These are phyloP conservation scores for Scopulariopsis brevicaulis DNA, from an alignment of 2,329 filamentous ascomycete species.

Conservation along the genomic window DNA sequence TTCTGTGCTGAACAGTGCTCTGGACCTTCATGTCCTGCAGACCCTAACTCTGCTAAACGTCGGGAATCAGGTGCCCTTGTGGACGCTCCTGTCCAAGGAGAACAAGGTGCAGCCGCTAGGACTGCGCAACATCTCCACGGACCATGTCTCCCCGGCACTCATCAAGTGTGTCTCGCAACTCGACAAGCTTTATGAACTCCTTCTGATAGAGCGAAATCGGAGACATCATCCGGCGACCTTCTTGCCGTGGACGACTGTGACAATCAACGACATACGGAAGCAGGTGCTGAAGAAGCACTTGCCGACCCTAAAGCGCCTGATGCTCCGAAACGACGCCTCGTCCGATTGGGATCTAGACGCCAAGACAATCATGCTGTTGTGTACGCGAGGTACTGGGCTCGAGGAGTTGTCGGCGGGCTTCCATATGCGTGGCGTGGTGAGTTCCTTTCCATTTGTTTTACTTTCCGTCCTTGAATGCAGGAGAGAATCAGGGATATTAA, in stretches of 20 bases:
- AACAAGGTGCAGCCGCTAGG: slow-evolving; percentile 38
- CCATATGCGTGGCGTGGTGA: slow-evolving; percentile 41
- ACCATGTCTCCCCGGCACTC: slow-evolving; percentile 46
- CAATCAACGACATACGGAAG: slow-evolving; percentile 46
- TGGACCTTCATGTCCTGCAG: slow-evolving; percentile 45
- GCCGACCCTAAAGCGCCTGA: slow-evolving; percentile 37
- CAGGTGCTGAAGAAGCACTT: slow-evolving; percentile 47
- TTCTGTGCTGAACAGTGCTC: slow-evolving; percentile 39
- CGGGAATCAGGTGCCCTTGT: slow-evolving; percentile 48
- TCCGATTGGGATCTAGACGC: slow-evolving; percentile 45
- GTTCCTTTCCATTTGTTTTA: slow-evolving; percentile 12
- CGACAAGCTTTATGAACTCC: slow-evolving; percentile 42
- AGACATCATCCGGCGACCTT: slow-evolving; percentile 43
- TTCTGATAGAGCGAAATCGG: slow-evolving; percentile 41
- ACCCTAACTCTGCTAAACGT: slow-evolving; percentile 52
- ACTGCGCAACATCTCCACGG: slow-evolving; percentile 48
- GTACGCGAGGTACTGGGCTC: slow-evolving; percentile 33
- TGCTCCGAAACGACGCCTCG: slow-evolving; percentile 45
- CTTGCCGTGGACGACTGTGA: slow-evolving; percentile 34
- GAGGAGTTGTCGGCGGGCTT: slow-evolving; percentile 46
- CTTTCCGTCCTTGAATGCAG: background rate
- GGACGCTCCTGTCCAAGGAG: slow-evolving; percentile 42
- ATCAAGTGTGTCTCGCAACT: slow-evolving; percentile 41
- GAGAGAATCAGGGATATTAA: slow-evolving; percentile 1
- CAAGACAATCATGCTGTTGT: slow-evolving; percentile 42